Evolutionary conservation across 2,329 filamentous ascomycete genomes (phyloP).

Genomic region (Trichophyton benhamiae): DNA sequence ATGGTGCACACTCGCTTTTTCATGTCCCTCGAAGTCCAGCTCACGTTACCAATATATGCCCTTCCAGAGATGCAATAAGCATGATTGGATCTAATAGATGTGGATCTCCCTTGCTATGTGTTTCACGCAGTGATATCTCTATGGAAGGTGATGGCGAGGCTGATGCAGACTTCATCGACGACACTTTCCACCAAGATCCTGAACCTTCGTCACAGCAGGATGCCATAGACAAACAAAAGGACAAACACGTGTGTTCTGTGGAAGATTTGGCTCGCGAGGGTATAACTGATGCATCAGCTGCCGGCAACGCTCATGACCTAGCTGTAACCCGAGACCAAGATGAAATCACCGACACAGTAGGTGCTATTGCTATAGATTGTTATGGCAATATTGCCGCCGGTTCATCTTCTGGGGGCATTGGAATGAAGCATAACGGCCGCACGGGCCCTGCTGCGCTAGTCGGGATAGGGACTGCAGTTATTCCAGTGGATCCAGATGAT

Average conservation of each 20-base stretch:
- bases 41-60: neutral
- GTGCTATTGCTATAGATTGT: slow-evolving; percentile 82
- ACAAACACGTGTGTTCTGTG: neutral
- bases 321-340: slow-evolving; percentile 32
- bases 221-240: neutral
- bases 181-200: neutral
- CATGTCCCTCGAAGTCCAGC: neutral
- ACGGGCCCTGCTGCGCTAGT: slow-evolving; percentile 87
- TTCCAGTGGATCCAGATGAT: slow-evolving; percentile 64
- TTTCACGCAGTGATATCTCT: neutral
- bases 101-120: neutral
- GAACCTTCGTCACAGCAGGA: neutral
- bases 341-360: slow-evolving; percentile 83
- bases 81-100: neutral
- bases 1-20: slow-evolving; percentile 5
- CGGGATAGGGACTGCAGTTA: slow-evolving; percentile 76
- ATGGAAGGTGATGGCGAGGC: neutral
- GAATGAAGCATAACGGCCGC: slow-evolving; percentile 91
- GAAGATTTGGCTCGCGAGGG: neutral
- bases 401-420: slow-evolving; percentile 93
- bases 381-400: slow-evolving; percentile 82
- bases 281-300: neutral
- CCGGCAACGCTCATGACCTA: neutral
- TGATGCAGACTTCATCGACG: neutral
- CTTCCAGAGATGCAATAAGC: neutral